A percentile compares a stretch with the other conserved stretches of the same genome.
phyloP scores from a whole-genome alignment of 2,329 filamentous ascomycete genomes.

The Scopulariopsis brevicaulis region DNA sequence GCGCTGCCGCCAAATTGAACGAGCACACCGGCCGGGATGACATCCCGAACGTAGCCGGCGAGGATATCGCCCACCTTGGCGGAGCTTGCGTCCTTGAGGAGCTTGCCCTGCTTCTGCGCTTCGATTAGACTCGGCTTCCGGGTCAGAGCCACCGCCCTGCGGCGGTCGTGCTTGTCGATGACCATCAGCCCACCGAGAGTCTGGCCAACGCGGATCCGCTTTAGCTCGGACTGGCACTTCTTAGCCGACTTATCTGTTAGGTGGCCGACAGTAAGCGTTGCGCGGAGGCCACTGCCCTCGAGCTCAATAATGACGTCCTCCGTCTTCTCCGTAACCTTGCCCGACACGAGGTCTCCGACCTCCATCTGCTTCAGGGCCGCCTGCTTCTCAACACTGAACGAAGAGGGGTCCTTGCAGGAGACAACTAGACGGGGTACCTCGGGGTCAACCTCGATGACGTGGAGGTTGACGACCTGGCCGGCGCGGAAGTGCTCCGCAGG shows the following conservation, averaged over 20 bases:
- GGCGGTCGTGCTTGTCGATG: conserved; percentile 72
- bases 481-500: conserved; percentile 79
- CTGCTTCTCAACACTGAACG: conserved; percentile 65
- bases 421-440: conserved; percentile 65
- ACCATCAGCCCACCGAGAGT: conserved; percentile 72
- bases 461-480: conserved; percentile 86
- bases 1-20: conserved; percentile 76
- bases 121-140: conserved; percentile 76
- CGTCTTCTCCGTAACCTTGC: conserved; percentile 71
- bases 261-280: conserved; percentile 65
- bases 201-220: conserved; percentile 76
- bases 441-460: conserved; percentile 70
- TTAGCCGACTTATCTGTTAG: conserved; percentile 73
- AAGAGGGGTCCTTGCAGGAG: conserved; percentile 82
- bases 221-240: conserved; percentile 66
- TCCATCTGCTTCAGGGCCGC: conserved; percentile 63
- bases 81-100: conserved; percentile 63
- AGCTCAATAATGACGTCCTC: conserved; percentile 69
- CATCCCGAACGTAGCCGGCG: conserved; percentile 74
- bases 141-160: conserved; percentile 63
- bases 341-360: conserved; percentile 64
- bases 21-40: conserved; percentile 71
- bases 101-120: conserved; percentile 57
- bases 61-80: conserved; percentile 57
- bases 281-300: conserved; percentile 61